These are phyloP conservation scores for Castanea mollissima DNA, from an alignment of 306 rosid species.

Conservation along the genomic window DNA sequence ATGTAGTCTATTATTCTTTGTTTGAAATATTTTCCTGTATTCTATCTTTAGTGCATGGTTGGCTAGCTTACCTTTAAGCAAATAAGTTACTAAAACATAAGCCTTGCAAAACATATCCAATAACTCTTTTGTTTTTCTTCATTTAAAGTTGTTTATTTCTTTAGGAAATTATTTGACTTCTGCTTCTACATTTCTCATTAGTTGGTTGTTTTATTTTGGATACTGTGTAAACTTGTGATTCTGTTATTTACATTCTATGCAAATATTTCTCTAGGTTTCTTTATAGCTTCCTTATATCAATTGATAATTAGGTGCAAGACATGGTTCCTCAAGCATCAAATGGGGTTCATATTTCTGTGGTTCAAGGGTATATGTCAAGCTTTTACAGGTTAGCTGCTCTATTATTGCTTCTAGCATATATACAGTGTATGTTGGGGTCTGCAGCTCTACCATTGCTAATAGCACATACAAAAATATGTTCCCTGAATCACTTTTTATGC, in stretches of 20 bases:
- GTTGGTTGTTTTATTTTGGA: neutral
- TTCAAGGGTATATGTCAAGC: slow-evolving; percentile 70
- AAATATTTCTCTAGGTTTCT: slow-evolving; percentile 3
- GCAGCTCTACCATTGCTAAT: slow-evolving; percentile 28
- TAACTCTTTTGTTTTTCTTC: too few relatives aligned
- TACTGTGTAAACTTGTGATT: neutral
- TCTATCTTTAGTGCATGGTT: too few relatives aligned
- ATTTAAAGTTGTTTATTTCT: too few relatives aligned
- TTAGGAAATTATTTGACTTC: too few relatives aligned
- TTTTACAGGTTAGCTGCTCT: slow-evolving; percentile 72
- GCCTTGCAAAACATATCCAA: too few relatives aligned
- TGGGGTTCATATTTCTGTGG: slow-evolving; percentile 49
- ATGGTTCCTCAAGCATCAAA: slow-evolving; percentile 37
- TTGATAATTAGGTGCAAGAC: slow-evolving; percentile 37
- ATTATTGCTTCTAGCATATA: slow-evolving; percentile 10
- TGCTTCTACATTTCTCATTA: too few relatives aligned
- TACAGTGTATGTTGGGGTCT: slow-evolving; percentile 30
- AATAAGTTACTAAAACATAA: too few relatives aligned
- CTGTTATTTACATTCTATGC: neutral
- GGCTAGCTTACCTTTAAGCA: too few relatives aligned
- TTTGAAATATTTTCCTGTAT: too few relatives aligned
- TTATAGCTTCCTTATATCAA: slow-evolving; percentile 19
- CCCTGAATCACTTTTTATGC: slow-evolving; percentile 25
- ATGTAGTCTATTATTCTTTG: too few relatives aligned
- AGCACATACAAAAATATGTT: slow-evolving; percentile 4